Conservation (phyloP, 495 filamentous ascomycete species). For the Amphirosellinia nigrospora region DNA sequence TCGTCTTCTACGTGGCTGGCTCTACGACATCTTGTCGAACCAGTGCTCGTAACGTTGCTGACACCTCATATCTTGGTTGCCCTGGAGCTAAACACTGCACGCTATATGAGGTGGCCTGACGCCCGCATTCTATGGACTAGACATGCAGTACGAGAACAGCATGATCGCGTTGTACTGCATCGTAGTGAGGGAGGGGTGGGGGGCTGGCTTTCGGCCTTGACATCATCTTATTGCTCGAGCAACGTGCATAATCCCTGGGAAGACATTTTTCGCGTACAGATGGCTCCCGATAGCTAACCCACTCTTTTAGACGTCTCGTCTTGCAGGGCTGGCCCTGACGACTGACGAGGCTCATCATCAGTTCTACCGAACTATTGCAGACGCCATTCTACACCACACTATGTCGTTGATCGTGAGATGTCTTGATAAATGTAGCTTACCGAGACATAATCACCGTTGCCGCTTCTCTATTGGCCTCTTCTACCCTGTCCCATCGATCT, state of each 20-base stretch:
- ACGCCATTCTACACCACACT: conserved; percentile 7
- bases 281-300: conserved; percentile 17
- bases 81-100: conserved; percentile 4
- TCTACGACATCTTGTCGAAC: conserved; percentile 15
- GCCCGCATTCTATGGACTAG: background rate
- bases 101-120: conserved; percentile 12
- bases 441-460: background rate
- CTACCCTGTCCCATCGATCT: background rate
- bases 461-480: conserved; percentile 11
- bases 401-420: conserved; percentile 6
- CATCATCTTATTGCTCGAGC: conserved; percentile 19
- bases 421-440: background rate
- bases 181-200: background rate
- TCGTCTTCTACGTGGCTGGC: background rate
- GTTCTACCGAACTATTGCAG: conserved; percentile 11
- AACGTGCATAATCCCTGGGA: conserved; percentile 14
- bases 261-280: conserved; percentile 6
- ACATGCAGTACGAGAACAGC: conserved; percentile 15
- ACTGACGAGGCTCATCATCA: conserved; percentile 12
- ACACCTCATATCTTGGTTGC: conserved; percentile 4
- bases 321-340: conserved; percentile 6
- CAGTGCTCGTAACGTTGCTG: background rate
- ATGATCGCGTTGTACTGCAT: conserved; percentile 6
- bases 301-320: conserved; percentile 18
- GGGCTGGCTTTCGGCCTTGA: conserved; percentile 13